phyloP scores from a whole-genome alignment of 2,329 filamentous ascomycete species.

The Beauveria sp. region DNA sequence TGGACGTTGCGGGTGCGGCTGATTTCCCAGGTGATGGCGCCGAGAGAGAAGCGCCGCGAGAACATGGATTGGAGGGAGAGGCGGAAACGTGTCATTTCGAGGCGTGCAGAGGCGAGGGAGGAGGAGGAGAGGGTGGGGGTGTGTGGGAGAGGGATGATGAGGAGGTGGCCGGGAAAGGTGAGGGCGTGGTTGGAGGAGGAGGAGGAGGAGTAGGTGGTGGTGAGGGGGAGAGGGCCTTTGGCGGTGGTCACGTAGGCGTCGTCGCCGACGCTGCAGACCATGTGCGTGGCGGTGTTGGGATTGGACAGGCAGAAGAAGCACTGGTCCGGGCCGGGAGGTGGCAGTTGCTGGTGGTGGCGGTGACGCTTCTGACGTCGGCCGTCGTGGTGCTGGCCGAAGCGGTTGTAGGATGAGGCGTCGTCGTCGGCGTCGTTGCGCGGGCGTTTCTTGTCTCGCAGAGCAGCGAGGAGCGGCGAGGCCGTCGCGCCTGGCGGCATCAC shows the following conservation, averaged over 20 bases:
- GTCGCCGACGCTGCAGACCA: conserved; percentile 82
- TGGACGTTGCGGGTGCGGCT: conserved; percentile 76
- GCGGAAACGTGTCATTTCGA: conserved; percentile 80
- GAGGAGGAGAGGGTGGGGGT: conserved; percentile 61
- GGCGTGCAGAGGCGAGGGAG: conserved; percentile 50
- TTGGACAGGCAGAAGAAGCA: conserved; percentile 98
- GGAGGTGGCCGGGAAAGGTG: conserved; percentile 73
- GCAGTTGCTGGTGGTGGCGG: conserved; percentile 37
- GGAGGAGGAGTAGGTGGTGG: conserved; percentile 67
- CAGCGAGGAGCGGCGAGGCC: conserved; percentile 63
- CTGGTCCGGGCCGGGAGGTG: conserved; percentile 62
- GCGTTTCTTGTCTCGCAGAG: conserved; percentile 51
- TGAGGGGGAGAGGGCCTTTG: conserved; percentile 76
- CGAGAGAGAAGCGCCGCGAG: conserved; percentile 51
- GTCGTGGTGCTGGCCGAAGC: conserved; percentile 43
- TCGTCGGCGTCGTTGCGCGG: conserved; percentile 30
- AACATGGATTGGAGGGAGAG: conserved; percentile 75
- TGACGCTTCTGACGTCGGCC: conserved; percentile 39
- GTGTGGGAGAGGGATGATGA: conserved; percentile 86
- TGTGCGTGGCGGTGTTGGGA: conserved; percentile 72
- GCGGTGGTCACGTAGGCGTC: conserved; percentile 85
- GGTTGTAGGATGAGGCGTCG: conserved; percentile 33
- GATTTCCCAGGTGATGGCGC: conserved; percentile 88
- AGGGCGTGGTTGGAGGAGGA: conserved; percentile 64
- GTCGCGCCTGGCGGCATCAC: conserved; percentile 65